Evolutionary conservation across 2,329 filamentous ascomycete species (phyloP), one percentile per base, ranked within the genome.

Genomic region (Alternaria postmessia): DNA sequence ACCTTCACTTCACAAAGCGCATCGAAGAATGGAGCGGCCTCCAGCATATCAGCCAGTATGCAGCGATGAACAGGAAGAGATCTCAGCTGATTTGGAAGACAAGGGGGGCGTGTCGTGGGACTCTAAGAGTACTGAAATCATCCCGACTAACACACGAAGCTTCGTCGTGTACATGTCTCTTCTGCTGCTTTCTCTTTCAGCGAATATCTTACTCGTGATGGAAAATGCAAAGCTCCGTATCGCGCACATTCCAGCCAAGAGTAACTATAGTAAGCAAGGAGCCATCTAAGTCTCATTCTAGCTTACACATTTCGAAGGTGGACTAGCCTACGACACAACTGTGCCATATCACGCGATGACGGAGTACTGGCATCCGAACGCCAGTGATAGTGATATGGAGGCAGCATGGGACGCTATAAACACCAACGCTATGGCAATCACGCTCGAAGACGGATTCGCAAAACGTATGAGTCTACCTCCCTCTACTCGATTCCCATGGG

Each of bases 401-500:
- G 67, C 62, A 26, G 74, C 75, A n/a, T 78, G 75, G 75, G 73
- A 77, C 53, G 63, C 69, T 1, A 71, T 78, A 11, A 69, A 77
- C 34, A 77, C 75, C 22, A 71, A 70, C 38, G 67, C 73, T 1
- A 71, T 77, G 62, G 74, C 75, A 24, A 57, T 78, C 22, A 66
- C 75, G 7, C 68, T 78, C 4, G 68, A 72, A 41, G 68, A 78
- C 30, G 61, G 70, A 7, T 75, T 62, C 47, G 70, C 62, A 47
- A 66, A 64, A 16, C 53, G 64, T 28, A 59, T 64, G 24, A 72
- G 73, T 3, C 65, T 78, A 3, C 62, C 62, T 5, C 57, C 67
- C 20, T 75, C 72, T 6, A 71, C 67, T 14, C 67, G 65, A 7
- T 77, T 77, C 55, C 75, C 75, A 5, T 78, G 74, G 74, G 75